Conservation (phyloP, 1,139 yeast species). For the Blastobotrys proliferans region DNA sequence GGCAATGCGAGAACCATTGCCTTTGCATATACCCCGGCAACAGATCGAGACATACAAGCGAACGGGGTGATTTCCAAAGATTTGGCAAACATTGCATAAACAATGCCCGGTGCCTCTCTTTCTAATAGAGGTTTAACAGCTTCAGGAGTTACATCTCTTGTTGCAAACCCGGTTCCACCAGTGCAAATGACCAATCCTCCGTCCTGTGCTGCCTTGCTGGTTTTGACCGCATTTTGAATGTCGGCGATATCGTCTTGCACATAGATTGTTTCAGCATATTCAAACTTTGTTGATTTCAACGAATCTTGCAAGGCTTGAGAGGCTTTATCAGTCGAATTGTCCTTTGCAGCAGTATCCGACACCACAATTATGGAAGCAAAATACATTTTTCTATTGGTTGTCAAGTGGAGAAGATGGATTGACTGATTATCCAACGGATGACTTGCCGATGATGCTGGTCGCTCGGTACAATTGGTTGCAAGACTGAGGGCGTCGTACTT, state of each 20-base stretch:
- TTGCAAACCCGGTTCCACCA: conserved; percentile 52
- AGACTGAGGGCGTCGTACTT: no score
- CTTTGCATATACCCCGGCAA: conserved; percentile 40
- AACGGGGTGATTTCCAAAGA: conserved; percentile 42
- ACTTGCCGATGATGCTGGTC: no score
- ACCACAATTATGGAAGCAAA: conserved; percentile 11
- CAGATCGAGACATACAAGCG: conserved; percentile 46
- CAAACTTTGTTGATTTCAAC: neutral
- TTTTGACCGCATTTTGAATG: conserved; percentile 12
- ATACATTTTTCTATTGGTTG: conserved; percentile 1
- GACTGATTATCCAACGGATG: no score
- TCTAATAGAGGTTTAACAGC: conserved; percentile 41
- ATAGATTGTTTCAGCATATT: conserved; percentile 4
- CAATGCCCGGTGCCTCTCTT: conserved; percentile 45
- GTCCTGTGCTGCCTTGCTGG: neutral
- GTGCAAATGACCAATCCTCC: conserved; percentile 36
- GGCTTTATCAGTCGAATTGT: conserved; percentile 10
- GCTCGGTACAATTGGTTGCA: no score
- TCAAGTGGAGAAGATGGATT: no score
- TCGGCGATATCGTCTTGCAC: conserved; percentile 15
- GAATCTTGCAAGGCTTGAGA: conserved; percentile 4
- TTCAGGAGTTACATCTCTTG: conserved; percentile 46
- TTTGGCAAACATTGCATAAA: conserved; percentile 42
- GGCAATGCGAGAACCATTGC: conserved; percentile 44
- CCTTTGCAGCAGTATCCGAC: conserved; percentile 14